These are phyloP conservation scores for Paramecium tetraurelia DNA, from an alignment of 73 alveolate genomes.

Conservation along the genomic window DNA sequence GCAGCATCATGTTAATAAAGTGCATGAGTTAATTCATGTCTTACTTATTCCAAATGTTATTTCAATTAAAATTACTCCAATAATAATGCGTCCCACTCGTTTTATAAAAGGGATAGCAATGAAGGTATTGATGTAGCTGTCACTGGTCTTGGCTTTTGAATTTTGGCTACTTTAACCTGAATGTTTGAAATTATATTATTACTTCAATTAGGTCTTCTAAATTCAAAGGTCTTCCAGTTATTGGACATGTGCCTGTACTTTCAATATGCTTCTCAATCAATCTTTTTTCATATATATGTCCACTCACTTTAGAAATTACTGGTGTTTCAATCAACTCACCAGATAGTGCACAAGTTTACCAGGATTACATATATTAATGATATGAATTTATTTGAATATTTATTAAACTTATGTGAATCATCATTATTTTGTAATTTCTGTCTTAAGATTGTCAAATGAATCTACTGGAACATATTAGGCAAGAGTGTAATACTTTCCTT, in stretches of 20 bases:
- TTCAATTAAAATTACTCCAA: conserved; percentile 72
- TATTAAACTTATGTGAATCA: background rate
- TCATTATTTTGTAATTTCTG: conserved; percentile 83
- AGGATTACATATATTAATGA: conserved; percentile 45
- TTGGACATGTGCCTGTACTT: conserved; percentile 82
- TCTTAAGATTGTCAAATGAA: conserved; percentile 79
- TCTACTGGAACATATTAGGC: conserved; percentile 92
- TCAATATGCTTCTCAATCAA: conserved; percentile 70
- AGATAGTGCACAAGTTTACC: conserved; percentile 80
- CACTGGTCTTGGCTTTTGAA: conserved; percentile 74
- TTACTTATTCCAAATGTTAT: conserved; percentile 66
- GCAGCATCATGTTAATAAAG: conserved; percentile 92
- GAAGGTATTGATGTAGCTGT: conserved; percentile 73
- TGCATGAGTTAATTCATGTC: conserved; percentile 82
- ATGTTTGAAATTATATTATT: background rate
- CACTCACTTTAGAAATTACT: conserved; percentile 78
- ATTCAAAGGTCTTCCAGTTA: conserved; percentile 75
- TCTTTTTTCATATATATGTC: conserved; percentile 82
- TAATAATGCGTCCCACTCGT: conserved; percentile 85
- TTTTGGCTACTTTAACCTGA: conserved; percentile 40
- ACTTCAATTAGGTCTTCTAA: conserved; percentile 69
- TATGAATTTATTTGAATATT: conserved; percentile 20
- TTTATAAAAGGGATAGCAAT: conserved; percentile 66
- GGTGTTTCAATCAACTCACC: conserved; percentile 79
- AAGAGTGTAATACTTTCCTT: conserved; percentile 85